Evolutionary conservation across 345 rosid genomes (phyloP), one percentile per base, ranked within the genome.

Genomic region (Eucalyptus urophylla): DNA sequence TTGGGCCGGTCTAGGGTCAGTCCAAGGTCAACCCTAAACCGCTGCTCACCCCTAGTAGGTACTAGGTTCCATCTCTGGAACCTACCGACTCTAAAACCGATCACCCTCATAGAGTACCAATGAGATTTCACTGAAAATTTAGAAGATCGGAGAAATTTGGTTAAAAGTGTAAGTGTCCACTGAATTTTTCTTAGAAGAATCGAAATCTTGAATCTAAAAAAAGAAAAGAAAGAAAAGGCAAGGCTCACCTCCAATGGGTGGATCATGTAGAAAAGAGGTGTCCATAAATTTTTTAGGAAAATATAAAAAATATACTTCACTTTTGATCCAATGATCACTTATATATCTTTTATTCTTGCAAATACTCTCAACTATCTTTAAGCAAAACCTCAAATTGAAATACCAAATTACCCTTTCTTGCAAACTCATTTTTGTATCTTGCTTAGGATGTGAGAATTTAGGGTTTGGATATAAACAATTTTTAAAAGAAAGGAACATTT

Each of bases 211-310:
- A 21, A 69, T 2, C 11, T 6, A 0, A 69, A 62, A 62, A 60
- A 29, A 37, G 40, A 4, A 40, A 40, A 6, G 1, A 2, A 56
- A 31, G 8, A 4, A 65, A 65, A 27, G 33, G 76, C 21, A 0
- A n/a, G 2, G 19, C 76, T n/a, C 43, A n/a, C 10, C 21, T n/a
- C 0, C 0, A 0, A 0, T 3, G 40, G 21, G 5, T 15, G 76
- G 40, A 65, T 17, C 19, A n/a, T 9, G 6, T 14, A 65, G 10
- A 65, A 65, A n/a, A 14, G 6, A 14, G 37, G 37, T n/a, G 76
- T 65, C 31, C 27, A 65, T 2, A 2, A 65, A 65, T 5, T 5
- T 60, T 6, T 12, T 0, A 4, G 31, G 69, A 12, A 60, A 60
- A 29, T 62, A 65, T 65, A 4, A 14, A 65, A 65, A 13, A 14